Conservation (phyloP, 768 basidiomycete genomes). For the Dendrothele bispora region DNA sequence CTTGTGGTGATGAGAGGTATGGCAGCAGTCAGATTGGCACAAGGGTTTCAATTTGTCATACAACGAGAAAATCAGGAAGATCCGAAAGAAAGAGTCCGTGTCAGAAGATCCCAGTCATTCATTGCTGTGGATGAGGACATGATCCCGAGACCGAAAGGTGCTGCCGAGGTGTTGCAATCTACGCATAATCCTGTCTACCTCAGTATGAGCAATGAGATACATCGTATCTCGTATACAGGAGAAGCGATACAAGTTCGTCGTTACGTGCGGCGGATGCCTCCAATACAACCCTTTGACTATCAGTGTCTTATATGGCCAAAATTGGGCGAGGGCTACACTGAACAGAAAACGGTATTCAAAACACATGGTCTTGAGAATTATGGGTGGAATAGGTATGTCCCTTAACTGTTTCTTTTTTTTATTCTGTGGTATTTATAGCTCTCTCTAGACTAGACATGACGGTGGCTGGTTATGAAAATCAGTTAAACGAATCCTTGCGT, state of each 20-base stretch:
- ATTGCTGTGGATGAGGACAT: slow-evolving; percentile 51
- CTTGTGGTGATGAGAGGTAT: slow-evolving; percentile 87
- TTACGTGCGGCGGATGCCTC: slow-evolving; percentile 75
- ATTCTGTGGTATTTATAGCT: slow-evolving; percentile 4
- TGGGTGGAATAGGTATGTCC: slow-evolving; percentile 77
- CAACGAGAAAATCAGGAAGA: slow-evolving; percentile 34
- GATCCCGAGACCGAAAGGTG: slow-evolving; percentile 57
- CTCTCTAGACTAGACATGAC: slow-evolving; percentile 77
- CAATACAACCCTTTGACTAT: slow-evolving; percentile 68
- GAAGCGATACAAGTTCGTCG: slow-evolving; percentile 86
- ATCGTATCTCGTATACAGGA: slow-evolving; percentile 89
- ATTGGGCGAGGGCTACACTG: slow-evolving; percentile 83
- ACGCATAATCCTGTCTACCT: slow-evolving; percentile 80
- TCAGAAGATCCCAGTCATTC: slow-evolving; percentile 56
- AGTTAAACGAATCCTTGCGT: slow-evolving; percentile 77
- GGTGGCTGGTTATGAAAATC: slow-evolving; percentile 77
- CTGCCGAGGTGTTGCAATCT: slow-evolving; percentile 57
- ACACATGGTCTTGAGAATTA: slow-evolving; percentile 82
- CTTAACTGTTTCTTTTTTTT: not conserved
- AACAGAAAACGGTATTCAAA: slow-evolving; percentile 69
- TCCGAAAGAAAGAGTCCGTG: slow-evolving; percentile 24
- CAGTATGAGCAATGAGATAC: slow-evolving; percentile 94
- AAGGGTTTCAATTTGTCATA: slow-evolving; percentile 93
- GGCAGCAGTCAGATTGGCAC: slow-evolving; percentile 87
- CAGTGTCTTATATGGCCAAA: slow-evolving; percentile 94